Conservation (phyloP, 2,329 filamentous ascomycete genomes). For the Ascochyta clinopodiicola region DNA sequence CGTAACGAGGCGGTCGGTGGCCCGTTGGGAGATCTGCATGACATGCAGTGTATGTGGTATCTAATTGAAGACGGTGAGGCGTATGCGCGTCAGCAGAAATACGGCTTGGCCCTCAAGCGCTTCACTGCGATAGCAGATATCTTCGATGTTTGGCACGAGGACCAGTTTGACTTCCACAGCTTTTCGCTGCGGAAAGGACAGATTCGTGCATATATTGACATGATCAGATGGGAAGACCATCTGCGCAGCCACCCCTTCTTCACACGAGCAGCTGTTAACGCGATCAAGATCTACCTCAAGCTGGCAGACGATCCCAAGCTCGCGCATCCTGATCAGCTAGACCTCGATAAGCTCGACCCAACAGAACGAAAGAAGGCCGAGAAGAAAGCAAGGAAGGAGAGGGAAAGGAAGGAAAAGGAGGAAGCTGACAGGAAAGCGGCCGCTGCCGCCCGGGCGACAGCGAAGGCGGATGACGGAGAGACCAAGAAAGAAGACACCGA, state of each 20-base stretch:
- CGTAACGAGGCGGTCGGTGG: constrained; percentile 87
- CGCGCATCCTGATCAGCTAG: constrained; percentile 66
- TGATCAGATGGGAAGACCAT: constrained; percentile 95
- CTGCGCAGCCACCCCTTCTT: constrained; percentile 94
- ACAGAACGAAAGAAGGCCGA: constrained; percentile 83
- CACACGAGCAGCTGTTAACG: constrained; percentile 79
- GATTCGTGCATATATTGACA: constrained; percentile 91
- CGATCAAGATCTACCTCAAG: constrained; percentile 79
- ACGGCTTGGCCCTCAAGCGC: constrained; percentile 87
- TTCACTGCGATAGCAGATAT: constrained; percentile 89
- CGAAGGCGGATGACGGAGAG: constrained; percentile 66
- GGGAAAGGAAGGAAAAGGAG: constrained; percentile 73
- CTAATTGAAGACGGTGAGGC: constrained; percentile 94
- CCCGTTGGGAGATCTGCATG: constrained; percentile 86
- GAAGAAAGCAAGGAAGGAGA: constrained; percentile 89
- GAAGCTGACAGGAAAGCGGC: constrained; percentile 81
- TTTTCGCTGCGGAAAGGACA: constrained; percentile 98
- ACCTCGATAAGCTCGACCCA: constrained; percentile 58
- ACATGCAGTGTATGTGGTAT: constrained; percentile 99
- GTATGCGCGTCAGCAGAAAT: constrained; percentile 80
- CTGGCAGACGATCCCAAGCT: constrained; percentile 77
- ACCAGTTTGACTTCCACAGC: constrained; percentile 98
- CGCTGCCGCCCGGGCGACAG: constrained; percentile 65
- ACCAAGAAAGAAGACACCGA: constrained; percentile 90
- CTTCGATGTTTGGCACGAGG: constrained; percentile 97